Base-by-base conservation (phyloP, 495 filamentous ascomycete genomes). In the Penicillium coprophilum region DNA sequence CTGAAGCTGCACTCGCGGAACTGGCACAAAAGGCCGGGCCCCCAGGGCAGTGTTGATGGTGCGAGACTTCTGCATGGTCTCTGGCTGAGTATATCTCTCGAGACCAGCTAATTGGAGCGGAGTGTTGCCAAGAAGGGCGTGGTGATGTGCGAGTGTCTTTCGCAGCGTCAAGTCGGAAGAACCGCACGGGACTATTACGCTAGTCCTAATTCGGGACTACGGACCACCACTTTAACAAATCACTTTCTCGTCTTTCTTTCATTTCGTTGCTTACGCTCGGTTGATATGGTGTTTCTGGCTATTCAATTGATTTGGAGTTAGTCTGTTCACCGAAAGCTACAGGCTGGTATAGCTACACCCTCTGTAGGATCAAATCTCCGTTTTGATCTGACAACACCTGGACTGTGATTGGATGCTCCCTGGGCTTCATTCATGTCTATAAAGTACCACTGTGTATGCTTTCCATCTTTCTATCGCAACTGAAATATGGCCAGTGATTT, bases 51-150 rank as follows among this genome's bases (percentile, higher is more conserved):
- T 70, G 61, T 79, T 74, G 65, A 73, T 67, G 60, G 72, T 67
- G 69, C 71, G 74, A 64, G 71, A 75, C 71, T 77, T 79, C 67
- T 81, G 77, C 80, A 82, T 82, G 68, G 67, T 71, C 72, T 75
- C 70, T 70, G 57, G 68, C 60, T 57, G 53, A 51, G 57, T 54
- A 41, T 58, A 64, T 63, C 56, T 65, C 59, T 63, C 36, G 70
- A 68, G 64, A 68, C 64, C 65, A 65, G 56, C 62, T 54, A 61
- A 68, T 65, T 64, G 57, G 67, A 71, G 68, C 46, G 60, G 69
- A 69, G 67, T 64, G 65, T 64, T 62, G 57, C 61, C 61, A 54
- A 54, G 66, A 64, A 70, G 60, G 65, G 55, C 61, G 61, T 65
- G 64, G 60, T 60, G 67, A 69, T 61, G 67, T 66, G 62, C 68